phyloP scores from a whole-genome alignment of 805 yeast species.

The Yamadazyma laniorum region DNA sequence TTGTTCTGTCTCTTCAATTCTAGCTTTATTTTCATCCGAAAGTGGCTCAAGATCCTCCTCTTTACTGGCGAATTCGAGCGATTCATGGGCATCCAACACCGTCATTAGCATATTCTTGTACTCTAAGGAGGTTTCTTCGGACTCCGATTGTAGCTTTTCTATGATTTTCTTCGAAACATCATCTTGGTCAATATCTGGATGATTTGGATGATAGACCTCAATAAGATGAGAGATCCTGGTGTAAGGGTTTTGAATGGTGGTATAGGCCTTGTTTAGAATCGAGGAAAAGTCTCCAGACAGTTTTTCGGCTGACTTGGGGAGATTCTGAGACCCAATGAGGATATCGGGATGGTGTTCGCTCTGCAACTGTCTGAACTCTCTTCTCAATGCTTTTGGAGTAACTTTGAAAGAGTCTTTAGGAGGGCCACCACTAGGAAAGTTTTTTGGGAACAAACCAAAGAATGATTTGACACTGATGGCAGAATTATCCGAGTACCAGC shows the following conservation, averaged over 20 bases:
- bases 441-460: slow-evolving; percentile 71
- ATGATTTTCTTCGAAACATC: slow-evolving; percentile 44
- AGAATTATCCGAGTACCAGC: neutral
- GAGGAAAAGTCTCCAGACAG: slow-evolving; percentile 40
- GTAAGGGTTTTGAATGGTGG: slow-evolving; percentile 68
- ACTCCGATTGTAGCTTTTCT: slow-evolving; percentile 35
- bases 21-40: slow-evolving; percentile 52
- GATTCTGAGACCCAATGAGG: slow-evolving; percentile 26
- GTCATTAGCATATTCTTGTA: slow-evolving; percentile 65
- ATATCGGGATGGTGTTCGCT: slow-evolving; percentile 81
- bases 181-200: slow-evolving; percentile 58
- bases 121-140: slow-evolving; percentile 30
- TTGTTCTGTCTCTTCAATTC: slow-evolving; percentile 49
- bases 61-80: slow-evolving; percentile 60
- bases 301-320: slow-evolving; percentile 11
- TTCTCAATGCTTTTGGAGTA: slow-evolving; percentile 55
- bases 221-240: slow-evolving; percentile 47
- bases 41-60: slow-evolving; percentile 58
- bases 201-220: slow-evolving; percentile 34
- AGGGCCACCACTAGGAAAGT: slow-evolving; percentile 67
- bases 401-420: slow-evolving; percentile 58
- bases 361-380: slow-evolving; percentile 75
- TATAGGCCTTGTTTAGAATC: slow-evolving; percentile 72
- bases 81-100: slow-evolving; percentile 83
- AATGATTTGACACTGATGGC: slow-evolving; percentile 23